phyloP scores from a whole-genome alignment of 371 early-diverging fungal genomes.

The Mortierella polycephala region DNA sequence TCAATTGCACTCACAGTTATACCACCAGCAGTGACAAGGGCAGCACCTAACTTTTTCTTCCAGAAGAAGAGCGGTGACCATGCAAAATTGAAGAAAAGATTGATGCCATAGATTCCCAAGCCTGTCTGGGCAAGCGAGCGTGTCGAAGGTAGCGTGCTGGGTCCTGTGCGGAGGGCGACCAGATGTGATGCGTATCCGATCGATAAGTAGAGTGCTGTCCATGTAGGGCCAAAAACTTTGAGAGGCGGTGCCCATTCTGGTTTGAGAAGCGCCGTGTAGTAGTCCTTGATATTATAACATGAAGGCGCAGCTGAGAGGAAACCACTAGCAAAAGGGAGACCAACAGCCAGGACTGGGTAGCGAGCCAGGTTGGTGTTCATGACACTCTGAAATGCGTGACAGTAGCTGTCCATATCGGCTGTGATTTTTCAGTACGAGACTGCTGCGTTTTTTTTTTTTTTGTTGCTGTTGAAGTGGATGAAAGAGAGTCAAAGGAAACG shows the following conservation, averaged over 20 bases:
- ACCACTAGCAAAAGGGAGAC: slow-evolving; percentile 39
- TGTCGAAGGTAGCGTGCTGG: slow-evolving; percentile 13
- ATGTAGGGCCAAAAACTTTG: slow-evolving; percentile 26
- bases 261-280: slow-evolving; percentile 18
- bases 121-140: slow-evolving; percentile 30
- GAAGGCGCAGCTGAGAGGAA: slow-evolving; percentile 35
- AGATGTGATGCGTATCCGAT: slow-evolving; percentile 45
- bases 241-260: slow-evolving; percentile 34
- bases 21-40: slow-evolving; percentile 38
- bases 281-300: slow-evolving; percentile 5
- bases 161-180: slow-evolving; percentile 23
- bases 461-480: too few species aligned
- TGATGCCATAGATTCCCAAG: slow-evolving; percentile 34
- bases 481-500: not conserved
- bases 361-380: slow-evolving; percentile 42
- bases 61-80: slow-evolving; percentile 47
- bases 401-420: slow-evolving; percentile 26
- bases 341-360: slow-evolving; percentile 43
- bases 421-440: not conserved
- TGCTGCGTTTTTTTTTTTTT: too few species aligned
- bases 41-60: slow-evolving; percentile 38
- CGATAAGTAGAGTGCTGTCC: slow-evolving; percentile 33
- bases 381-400: slow-evolving; percentile 18
- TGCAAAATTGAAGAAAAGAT: slow-evolving; percentile 41
- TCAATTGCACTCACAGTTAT: slow-evolving; percentile 27